phyloP scores from a whole-genome alignment of 2,329 filamentous ascomycete genomes.

The Xylaria sp. region DNA sequence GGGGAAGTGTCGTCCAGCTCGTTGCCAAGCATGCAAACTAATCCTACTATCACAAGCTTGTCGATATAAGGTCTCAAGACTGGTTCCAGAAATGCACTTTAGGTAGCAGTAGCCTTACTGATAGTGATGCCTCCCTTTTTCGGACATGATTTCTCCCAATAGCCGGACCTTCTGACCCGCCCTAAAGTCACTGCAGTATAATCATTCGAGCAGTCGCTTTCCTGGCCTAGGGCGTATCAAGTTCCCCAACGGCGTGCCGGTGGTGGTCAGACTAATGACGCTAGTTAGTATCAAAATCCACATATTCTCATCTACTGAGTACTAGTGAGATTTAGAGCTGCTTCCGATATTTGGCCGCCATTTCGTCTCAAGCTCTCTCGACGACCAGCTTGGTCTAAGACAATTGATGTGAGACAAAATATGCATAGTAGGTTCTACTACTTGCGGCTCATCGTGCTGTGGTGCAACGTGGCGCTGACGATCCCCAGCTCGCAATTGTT shows the following conservation, averaged over 20 bases:
- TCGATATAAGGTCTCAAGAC: constrained; percentile 13
- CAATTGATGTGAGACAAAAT: neutral
- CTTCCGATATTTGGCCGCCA: neutral
- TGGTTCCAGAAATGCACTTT: neutral
- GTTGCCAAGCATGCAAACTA: constrained; percentile 14
- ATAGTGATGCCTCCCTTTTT: constrained; percentile 5
- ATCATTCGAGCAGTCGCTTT: neutral
- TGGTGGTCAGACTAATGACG: constrained; percentile 31
- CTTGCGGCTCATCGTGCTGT: constrained; percentile 23
- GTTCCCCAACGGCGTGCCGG: constrained; percentile 36
- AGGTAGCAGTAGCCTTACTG: constrained; percentile 3
- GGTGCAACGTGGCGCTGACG: constrained; percentile 24
- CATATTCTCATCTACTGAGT: neutral
- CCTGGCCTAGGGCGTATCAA: neutral
- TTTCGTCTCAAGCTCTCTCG: neutral
- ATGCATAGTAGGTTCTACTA: constrained; percentile 9
- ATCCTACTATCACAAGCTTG: constrained; percentile 6
- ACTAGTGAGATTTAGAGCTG: neutral
- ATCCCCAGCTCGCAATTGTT: constrained; percentile 13
- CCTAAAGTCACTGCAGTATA: neutral
- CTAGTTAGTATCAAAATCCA: constrained; percentile 1
- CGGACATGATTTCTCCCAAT: neutral
- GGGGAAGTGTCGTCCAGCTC: constrained; percentile 15
- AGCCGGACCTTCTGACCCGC: neutral
- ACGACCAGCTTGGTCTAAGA: neutral